Evolutionary conservation across 2,329 filamentous ascomycete genomes (phyloP).

Genomic region (Colletotrichum chrysophilum): DNA sequence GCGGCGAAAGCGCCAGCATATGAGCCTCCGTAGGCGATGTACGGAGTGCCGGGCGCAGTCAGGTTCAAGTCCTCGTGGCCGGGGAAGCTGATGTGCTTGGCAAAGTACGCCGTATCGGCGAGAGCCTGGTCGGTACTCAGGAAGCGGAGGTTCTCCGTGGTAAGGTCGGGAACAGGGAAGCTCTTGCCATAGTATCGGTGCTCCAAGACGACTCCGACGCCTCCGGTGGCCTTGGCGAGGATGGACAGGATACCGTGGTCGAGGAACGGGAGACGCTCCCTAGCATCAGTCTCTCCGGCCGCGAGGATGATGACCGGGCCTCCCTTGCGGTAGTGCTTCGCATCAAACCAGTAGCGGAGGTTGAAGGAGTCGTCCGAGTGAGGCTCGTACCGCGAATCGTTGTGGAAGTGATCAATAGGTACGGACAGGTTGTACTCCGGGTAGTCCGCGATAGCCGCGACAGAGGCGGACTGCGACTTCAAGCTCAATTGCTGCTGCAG

Average conservation of each 20-base stretch:
- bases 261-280: slow-evolving; percentile 70
- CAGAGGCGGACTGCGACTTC: background rate
- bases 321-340: slow-evolving; percentile 74
- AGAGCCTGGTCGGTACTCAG: slow-evolving; percentile 83
- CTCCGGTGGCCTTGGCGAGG: slow-evolving; percentile 72
- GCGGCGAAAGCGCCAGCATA: slow-evolving; percentile 84
- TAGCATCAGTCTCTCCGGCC: slow-evolving; percentile 71
- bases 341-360: slow-evolving; percentile 85
- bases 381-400: slow-evolving; percentile 78
- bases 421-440: slow-evolving; percentile 47
- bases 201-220: slow-evolving; percentile 81
- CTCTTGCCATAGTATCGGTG: slow-evolving; percentile 87
- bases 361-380: slow-evolving; percentile 72
- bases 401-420: slow-evolving; percentile 82
- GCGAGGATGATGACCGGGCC: slow-evolving; percentile 83
- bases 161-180: slow-evolving; percentile 70
- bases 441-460: slow-evolving; percentile 29
- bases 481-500: slow-evolving; percentile 7
- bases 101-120: slow-evolving; percentile 84
- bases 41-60: slow-evolving; percentile 69
- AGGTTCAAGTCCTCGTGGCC: slow-evolving; percentile 73
- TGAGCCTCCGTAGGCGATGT: slow-evolving; percentile 82
- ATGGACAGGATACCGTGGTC: slow-evolving; percentile 80
- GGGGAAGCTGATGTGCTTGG: slow-evolving; percentile 71
- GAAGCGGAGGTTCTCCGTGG: slow-evolving; percentile 76